A percentile compares a stretch with the other conserved stretches of the same genome.
Conservation (phyloP, 495 filamentous ascomycete genomes). For the Haplographium delicatum region DNA sequence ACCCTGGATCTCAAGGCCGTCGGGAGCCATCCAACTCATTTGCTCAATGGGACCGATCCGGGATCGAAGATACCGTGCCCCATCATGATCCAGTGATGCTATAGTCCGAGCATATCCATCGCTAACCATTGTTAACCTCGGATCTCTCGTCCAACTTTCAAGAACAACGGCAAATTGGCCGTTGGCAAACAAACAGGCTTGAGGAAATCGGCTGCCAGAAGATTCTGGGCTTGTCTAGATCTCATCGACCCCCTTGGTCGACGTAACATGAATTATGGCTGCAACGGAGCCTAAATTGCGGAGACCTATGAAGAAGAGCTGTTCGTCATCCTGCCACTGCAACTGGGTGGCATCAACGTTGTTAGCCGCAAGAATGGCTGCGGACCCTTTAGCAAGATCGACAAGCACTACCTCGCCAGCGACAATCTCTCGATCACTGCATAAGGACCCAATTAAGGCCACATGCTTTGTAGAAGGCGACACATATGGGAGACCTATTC, state of each 20-base stretch:
- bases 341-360: neutral
- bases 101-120: too few species aligned
- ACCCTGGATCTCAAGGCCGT: constrained; percentile 2
- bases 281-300: neutral
- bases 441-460: neutral
- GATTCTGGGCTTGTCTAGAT: too few species aligned
- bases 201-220: too few species aligned
- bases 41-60: neutral
- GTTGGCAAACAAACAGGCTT: neutral
- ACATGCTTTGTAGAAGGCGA: neutral
- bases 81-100: too few species aligned
- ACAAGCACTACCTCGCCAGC: neutral
- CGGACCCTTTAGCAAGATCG: neutral
- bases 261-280: too few species aligned
- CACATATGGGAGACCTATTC: neutral
- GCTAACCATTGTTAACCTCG: neutral
- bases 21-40: neutral
- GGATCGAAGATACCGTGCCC: too few species aligned
- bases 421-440: neutral
- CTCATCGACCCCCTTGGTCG: too few species aligned
- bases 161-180: neutral
- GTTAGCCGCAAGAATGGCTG: neutral
- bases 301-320: neutral
- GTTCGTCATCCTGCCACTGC: neutral
- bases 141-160: neutral